These are phyloP conservation scores for Crithidia expoeki DNA, from an alignment of 208 protist species.

Conservation along the genomic window DNA sequence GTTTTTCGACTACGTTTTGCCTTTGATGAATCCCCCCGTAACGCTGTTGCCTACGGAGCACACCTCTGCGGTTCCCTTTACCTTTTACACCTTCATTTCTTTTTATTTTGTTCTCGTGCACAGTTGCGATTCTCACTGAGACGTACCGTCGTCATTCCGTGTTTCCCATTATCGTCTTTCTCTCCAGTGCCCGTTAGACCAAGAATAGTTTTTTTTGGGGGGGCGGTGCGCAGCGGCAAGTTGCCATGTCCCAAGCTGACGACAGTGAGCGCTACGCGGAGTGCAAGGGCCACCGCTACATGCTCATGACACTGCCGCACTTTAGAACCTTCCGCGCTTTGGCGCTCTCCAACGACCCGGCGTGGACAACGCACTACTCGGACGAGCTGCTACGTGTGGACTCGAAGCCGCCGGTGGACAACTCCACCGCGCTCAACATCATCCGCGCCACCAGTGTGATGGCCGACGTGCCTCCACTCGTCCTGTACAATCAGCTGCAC, in stretches of 20 bases:
- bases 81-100: too few relatives aligned
- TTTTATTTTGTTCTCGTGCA: too few relatives aligned
- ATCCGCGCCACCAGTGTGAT: conserved; percentile 76
- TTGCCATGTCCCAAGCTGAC: neutral
- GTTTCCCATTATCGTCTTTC: too few relatives aligned
- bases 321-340: conserved; percentile 67
- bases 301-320: conserved; percentile 71
- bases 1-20: too few relatives aligned
- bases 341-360: conserved; percentile 36
- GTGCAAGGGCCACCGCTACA: conserved; percentile 52
- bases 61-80: too few relatives aligned
- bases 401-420: conserved; percentile 57
- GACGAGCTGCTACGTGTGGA: conserved; percentile 54
- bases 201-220: too few relatives aligned
- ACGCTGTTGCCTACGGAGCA: too few relatives aligned
- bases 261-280: conserved; percentile 45
- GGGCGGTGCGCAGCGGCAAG: too few relatives aligned
- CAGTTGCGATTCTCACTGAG: too few relatives aligned
- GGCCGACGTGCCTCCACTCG: conserved; percentile 56
- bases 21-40: too few relatives aligned
- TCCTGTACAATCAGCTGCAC: conserved; percentile 88
- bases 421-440: conserved; percentile 71
- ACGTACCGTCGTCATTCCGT: too few relatives aligned
- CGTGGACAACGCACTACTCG: conserved; percentile 62
- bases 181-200: too few relatives aligned